These are phyloP conservation scores for Aspergillus biplanus DNA, from an alignment of 495 filamentous ascomycete species.

Conservation along the genomic window DNA sequence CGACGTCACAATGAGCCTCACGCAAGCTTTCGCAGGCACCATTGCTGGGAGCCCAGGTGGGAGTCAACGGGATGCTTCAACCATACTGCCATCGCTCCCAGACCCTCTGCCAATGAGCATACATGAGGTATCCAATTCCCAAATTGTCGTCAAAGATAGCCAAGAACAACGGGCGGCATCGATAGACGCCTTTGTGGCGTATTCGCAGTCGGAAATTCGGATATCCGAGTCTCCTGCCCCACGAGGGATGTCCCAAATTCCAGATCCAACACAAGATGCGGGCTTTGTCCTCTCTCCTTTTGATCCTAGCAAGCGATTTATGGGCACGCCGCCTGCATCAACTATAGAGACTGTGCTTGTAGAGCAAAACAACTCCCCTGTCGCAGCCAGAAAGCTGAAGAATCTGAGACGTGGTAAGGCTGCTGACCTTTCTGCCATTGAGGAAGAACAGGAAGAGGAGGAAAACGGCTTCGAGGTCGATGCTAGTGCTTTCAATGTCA, in stretches of 20 bases:
- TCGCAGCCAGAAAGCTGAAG: conserved; percentile 60
- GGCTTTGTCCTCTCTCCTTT: conserved; percentile 71
- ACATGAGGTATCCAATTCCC: conserved; percentile 49
- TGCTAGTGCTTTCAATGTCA: conserved; percentile 69
- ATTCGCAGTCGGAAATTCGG: conserved; percentile 37
- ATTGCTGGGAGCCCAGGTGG: conserved; percentile 65
- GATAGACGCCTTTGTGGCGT: conserved; percentile 34
- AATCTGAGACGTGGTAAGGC: conserved; percentile 56
- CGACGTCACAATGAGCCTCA: conserved; percentile 71
- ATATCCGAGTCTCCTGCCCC: conserved; percentile 48
- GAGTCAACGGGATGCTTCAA: conserved; percentile 45
- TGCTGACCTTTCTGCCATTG: conserved; percentile 40
- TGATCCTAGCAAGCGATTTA: conserved; percentile 60
- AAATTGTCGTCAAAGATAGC: conserved; percentile 67
- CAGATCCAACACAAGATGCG: conserved; percentile 84
- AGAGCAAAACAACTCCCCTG: conserved; percentile 62
- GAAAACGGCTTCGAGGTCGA: conserved; percentile 47
- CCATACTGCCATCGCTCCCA: conserved; percentile 53
- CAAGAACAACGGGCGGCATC: conserved; percentile 50
- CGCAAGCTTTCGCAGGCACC: conserved; percentile 91
- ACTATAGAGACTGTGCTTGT: conserved; percentile 72
- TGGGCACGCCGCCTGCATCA: conserved; percentile 60
- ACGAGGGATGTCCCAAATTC: conserved; percentile 56
- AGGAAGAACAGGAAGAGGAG: conserved; percentile 43
- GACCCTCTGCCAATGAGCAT: conserved; percentile 53